A percentile compares a stretch with the other conserved stretches of the same genome.
Conservation (phyloP, 2,329 filamentous ascomycete genomes). For the Alternaria gansuensis region DNA sequence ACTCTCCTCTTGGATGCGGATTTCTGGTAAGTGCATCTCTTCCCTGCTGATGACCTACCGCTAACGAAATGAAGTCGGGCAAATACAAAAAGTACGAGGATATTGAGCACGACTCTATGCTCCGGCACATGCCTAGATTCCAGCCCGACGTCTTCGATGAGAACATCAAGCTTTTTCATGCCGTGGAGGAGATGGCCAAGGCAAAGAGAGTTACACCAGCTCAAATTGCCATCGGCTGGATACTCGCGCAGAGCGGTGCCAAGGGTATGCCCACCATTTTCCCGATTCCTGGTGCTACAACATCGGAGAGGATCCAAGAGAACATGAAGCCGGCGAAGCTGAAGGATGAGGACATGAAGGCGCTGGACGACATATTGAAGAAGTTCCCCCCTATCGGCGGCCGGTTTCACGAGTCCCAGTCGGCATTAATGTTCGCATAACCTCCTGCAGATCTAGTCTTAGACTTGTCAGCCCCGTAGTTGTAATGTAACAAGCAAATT, state of each 20-base stretch:
- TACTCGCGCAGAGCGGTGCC: slow-evolving; percentile 59
- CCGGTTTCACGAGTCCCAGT: slow-evolving; percentile 47
- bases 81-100: slow-evolving; percentile 62
- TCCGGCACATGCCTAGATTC: slow-evolving; percentile 66
- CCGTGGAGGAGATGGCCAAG: slow-evolving; percentile 67
- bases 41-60: neutral
- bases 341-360: slow-evolving; percentile 59
- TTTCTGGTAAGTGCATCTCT: slow-evolving; percentile 54
- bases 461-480: slow-evolving; percentile 24
- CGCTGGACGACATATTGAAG: slow-evolving; percentile 62
- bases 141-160: slow-evolving; percentile 69
- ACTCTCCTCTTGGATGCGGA: slow-evolving; percentile 74
- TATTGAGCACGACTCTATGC: slow-evolving; percentile 65
- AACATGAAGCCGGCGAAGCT: slow-evolving; percentile 67
- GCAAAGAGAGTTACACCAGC: slow-evolving; percentile 67
- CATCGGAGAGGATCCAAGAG: slow-evolving; percentile 65
- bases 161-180: slow-evolving; percentile 70
- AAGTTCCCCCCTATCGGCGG: slow-evolving; percentile 56
- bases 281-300: slow-evolving; percentile 72
- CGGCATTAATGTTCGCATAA: slow-evolving; percentile 25
- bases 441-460: slow-evolving; percentile 1
- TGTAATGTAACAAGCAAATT: slow-evolving; percentile 11
- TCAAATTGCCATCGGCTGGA: slow-evolving; percentile 74
- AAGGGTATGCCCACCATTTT: slow-evolving; percentile 67
- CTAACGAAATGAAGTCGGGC: slow-evolving; percentile 49